Conservation (phyloP, 306 rosid genomes). For the Vicia faba region DNA sequence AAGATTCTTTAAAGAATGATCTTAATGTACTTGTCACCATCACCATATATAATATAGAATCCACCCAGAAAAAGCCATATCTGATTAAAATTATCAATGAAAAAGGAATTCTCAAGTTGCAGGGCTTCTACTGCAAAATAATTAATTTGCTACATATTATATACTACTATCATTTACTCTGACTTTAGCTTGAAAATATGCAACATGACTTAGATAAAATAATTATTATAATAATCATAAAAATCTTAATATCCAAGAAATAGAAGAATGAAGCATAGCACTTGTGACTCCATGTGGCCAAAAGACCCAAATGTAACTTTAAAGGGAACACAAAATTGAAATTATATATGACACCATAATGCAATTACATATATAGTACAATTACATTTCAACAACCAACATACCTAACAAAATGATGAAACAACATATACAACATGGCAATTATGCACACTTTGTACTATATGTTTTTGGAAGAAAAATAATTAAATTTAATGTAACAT, state of each 20-base stretch:
- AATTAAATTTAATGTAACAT: constrained; percentile 28
- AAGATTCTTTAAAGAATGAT: no score
- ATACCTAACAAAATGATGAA: constrained; percentile 56
- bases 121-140: constrained; percentile 2
- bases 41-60: not conserved
- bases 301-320: constrained; percentile 60
- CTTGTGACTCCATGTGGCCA: constrained; percentile 65
- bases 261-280: constrained; percentile 43
- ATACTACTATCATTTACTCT: no score
- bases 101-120: constrained; percentile 15
- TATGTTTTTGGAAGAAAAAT: constrained; percentile 18
- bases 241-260: constrained; percentile 28
- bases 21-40: no score
- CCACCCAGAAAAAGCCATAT: not conserved
- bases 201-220: not conserved
- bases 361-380: constrained; percentile 37
- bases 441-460: constrained; percentile 37
- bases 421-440: constrained; percentile 41
- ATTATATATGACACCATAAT: constrained; percentile 40
- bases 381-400: constrained; percentile 73
- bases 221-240: not conserved
- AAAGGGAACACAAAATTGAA: constrained; percentile 59
- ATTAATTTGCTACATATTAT: not conserved
- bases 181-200: no score
- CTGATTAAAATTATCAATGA: not conserved